Base-by-base conservation (phyloP, 495 filamentous ascomycete genomes). In the Ascodesmis nigricans region DNA sequence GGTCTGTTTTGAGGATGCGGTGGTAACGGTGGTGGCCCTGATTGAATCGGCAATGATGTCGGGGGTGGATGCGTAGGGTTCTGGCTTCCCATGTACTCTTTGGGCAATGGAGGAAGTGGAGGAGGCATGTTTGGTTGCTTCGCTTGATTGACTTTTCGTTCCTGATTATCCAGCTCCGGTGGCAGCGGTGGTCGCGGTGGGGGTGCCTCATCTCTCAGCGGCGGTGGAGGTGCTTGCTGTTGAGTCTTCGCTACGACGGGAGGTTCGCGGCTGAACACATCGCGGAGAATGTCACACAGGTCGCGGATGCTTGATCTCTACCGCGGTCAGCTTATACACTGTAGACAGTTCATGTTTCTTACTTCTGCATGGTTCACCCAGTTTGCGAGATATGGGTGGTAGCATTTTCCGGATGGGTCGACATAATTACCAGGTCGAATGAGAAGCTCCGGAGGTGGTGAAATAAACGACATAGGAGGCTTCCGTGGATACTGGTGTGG, bases 331-430 rank as follows among this genome's bases (percentile, higher is more conserved):
- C 33, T 15, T 17, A 5, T n/a, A 21, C 2, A 23, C 29, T 10
- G 19, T 21, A 40, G 7, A 8, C 10, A 24, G 14, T 25, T 23
- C 21, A 21, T 11, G 21, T 5, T 24, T 20, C 24, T 22, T 16
- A 91, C 80, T 71, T 91, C 83, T 77, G 77, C 90, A 38, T 74
- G 78, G 40, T 77, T 71, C 17, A 62, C 59, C 87, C 87, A 97
- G 27, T 77, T 72, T 9, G 78, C 78, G 25, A 97, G 56, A 55
- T 93, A 95, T 35, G 87, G 90, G 57, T 97, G 87, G 51, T 92
- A 97, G 45, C 92, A 68, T 50, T 74, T 74, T 30, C 87, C 87
- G 46, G 93, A 81, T n/a, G 75, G 69, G 44, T 84, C 81, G 33
- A 97, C 82, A 59, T 95, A 79, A 46, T 95, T 87, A 1, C 90